phyloP scores from a whole-genome alignment of 2,329 filamentous ascomycete species.

The Pseudodiploospora longispora region DNA sequence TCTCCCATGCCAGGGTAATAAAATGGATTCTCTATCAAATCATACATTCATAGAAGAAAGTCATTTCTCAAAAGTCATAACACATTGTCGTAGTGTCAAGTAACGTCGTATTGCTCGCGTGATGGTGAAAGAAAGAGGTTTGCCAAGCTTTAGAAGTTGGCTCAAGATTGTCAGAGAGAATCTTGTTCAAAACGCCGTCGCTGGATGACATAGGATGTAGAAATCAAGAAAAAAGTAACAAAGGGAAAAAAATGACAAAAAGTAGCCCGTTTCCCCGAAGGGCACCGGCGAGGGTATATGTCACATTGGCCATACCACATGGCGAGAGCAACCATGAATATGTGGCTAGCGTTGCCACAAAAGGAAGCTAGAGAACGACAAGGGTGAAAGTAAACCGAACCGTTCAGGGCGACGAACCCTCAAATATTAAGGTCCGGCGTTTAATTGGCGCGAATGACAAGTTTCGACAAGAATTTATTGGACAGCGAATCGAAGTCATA shows the following conservation, averaged over 20 bases:
- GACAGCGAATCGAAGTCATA: slow-evolving; percentile 91
- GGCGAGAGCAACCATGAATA: not conserved
- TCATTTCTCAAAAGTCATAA: slow-evolving; percentile 28
- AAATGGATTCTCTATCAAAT: slow-evolving; percentile 25
- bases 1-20: slow-evolving; percentile 1
- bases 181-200: slow-evolving; percentile 37
- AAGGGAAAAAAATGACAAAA: slow-evolving; percentile 15
- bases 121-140: slow-evolving; percentile 14
- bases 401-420: too few relatives aligned
- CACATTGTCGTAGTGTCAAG: slow-evolving; percentile 22
- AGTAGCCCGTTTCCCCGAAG: slow-evolving; percentile 1
- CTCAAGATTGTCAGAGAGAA: slow-evolving; percentile 23
- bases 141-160: slow-evolving; percentile 15
- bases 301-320: slow-evolving; percentile 6
- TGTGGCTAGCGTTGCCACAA: not conserved
- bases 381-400: too few relatives aligned
- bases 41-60: slow-evolving; percentile 33
- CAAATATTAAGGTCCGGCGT: slow-evolving; percentile 2
- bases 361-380: not conserved
- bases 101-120: slow-evolving; percentile 22
- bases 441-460: slow-evolving; percentile 91
- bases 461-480: slow-evolving; percentile 94
- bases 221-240: slow-evolving; percentile 26
- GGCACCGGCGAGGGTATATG: slow-evolving; percentile 9
- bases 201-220: slow-evolving; percentile 33